Percentiles rank a stretch among this genome's conserved stretches.
These are phyloP conservation scores for Diaporthe ilicicola DNA, from an alignment of 2,329 filamentous ascomycete genomes.

Conservation along the genomic window DNA sequence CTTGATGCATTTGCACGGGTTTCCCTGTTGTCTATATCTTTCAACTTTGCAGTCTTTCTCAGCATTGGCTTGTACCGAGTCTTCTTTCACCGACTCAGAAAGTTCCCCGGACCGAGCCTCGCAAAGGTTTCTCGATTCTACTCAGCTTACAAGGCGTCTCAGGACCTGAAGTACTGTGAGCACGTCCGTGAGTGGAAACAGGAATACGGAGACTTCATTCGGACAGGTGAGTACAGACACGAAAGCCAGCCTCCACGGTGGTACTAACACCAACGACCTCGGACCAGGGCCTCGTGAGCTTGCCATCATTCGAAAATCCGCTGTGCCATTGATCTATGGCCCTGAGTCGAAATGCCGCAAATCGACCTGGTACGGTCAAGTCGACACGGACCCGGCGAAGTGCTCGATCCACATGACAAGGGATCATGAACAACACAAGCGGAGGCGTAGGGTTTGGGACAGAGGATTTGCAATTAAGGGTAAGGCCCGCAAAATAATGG, in stretches of 20 bases:
- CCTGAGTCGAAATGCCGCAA: conserved; percentile 49
- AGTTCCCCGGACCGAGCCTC: conserved; percentile 51
- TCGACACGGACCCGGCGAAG: conserved; percentile 38
- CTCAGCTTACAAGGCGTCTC: conserved; percentile 58
- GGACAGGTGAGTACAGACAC: conserved; percentile 36
- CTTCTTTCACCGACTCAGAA: conserved; percentile 49
- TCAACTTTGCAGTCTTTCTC: conserved; percentile 36
- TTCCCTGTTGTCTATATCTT: conserved; percentile 9
- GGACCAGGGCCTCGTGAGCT: conserved; percentile 43
- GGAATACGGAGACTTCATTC: conserved; percentile 56
- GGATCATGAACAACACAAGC: conserved; percentile 38
- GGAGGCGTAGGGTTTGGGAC: conserved; percentile 40
- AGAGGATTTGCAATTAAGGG: conserved; percentile 38
- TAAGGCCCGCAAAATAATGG: neutral
- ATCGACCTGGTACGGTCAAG: conserved; percentile 49
- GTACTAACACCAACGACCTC: conserved; percentile 24
- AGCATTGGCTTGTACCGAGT: conserved; percentile 48
- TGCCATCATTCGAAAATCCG: conserved; percentile 41
- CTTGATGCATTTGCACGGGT: neutral
- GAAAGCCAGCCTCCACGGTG: rapidly evolving
- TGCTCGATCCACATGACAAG: conserved; percentile 49
- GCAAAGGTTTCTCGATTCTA: conserved; percentile 51
- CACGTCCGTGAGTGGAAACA: conserved; percentile 59
- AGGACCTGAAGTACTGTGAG: conserved; percentile 59
- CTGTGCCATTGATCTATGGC: conserved; percentile 45